Base-by-base conservation (phyloP, 2,329 filamentous ascomycete species). In the Grosmannia penicillata region DNA sequence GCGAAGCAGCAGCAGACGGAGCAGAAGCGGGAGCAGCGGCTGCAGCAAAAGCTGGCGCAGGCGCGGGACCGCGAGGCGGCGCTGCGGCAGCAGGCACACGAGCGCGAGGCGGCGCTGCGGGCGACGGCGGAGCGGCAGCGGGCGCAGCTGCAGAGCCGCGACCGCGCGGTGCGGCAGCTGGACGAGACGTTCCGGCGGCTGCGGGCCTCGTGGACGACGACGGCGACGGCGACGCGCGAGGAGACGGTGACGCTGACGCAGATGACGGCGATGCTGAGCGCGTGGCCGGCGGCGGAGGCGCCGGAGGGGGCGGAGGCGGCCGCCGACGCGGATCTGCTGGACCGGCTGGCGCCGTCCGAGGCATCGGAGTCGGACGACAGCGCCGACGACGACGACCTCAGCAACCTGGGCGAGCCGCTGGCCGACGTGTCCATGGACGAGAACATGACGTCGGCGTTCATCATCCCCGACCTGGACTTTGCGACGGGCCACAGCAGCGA, bases 401-500 rank as follows among this genome's bases (percentile, higher is more conserved):
- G 19, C 7, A 28, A 37, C 15, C 36, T 41, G 18, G 22, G 39
- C 17, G n/a, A 39, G 5, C 33, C 13, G 30, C 32, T 23, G 11
- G 19, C 9, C 14, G 24, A 27, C 31, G 33, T 29, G 4, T 47
- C 43, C 10, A 36, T 45, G 39, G 45, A 47, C 28, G 47, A 47
- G 25, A 49, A 48, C 43, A 48, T 49, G 47, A 49, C 47, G 15
- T 49, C 46, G 35, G 44, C 43, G 30, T 49, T 48, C 44, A 48
- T 49, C 38, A 42, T 49, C 13, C 46, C 45, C n/a, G 46, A 48
- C 32, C 35, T 48, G 4, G 43, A 47, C 13, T 41, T 48, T 21
- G 39, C 40, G 1, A 36, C 8, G 18, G 30, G 10, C 30, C 25
- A 7, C 13, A 39, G 19, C 22, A 39, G 2, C 7, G 39, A 33